Evolutionary conservation across 768 basidiomycete species (phyloP).

Genomic region (Tulasnella sp.): DNA sequence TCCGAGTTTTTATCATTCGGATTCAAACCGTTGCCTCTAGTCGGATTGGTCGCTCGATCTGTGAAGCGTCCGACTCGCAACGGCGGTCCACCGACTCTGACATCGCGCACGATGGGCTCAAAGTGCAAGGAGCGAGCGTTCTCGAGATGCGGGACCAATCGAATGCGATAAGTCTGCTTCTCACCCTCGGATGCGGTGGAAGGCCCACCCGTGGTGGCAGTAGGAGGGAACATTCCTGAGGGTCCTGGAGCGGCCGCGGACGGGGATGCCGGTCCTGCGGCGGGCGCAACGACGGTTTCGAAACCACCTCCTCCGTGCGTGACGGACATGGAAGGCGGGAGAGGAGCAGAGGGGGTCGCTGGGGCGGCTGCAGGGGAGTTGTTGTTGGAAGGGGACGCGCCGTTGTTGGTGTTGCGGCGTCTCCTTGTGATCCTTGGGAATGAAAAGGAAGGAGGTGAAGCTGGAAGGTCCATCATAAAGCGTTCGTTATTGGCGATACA

Average conservation of each 20-base stretch:
- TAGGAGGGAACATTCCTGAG: background rate
- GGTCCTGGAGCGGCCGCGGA: background rate
- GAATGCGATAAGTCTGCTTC: slow-evolving; percentile 50
- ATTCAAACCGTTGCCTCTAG: slow-evolving; percentile 32
- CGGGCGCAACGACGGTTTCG: background rate
- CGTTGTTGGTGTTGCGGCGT: slow-evolving; percentile 12
- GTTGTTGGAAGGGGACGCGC: slow-evolving; percentile 8
- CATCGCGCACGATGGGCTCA: slow-evolving; percentile 84
- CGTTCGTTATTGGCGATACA: background rate
- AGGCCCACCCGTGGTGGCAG: background rate
- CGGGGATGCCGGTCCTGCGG: background rate
- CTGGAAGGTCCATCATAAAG: slow-evolving; percentile 18
- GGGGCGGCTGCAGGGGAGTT: background rate
- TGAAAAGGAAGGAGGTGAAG: slow-evolving; percentile 13
- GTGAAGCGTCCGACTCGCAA: slow-evolving; percentile 93
- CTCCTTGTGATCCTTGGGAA: slow-evolving; percentile 16
- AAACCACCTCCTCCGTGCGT: background rate
- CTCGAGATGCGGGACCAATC: slow-evolving; percentile 93
- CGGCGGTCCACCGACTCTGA: slow-evolving; percentile 56
- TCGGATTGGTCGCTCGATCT: slow-evolving; percentile 59
- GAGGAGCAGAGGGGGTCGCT: background rate
- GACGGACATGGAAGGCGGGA: background rate
- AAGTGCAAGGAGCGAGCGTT: slow-evolving; percentile 81
- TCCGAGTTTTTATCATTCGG: slow-evolving; percentile 63
- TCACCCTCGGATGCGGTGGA: background rate